phyloP scores from a whole-genome alignment of 192 early-diverging fungal genomes.

The Coemansia sp. region DNA sequence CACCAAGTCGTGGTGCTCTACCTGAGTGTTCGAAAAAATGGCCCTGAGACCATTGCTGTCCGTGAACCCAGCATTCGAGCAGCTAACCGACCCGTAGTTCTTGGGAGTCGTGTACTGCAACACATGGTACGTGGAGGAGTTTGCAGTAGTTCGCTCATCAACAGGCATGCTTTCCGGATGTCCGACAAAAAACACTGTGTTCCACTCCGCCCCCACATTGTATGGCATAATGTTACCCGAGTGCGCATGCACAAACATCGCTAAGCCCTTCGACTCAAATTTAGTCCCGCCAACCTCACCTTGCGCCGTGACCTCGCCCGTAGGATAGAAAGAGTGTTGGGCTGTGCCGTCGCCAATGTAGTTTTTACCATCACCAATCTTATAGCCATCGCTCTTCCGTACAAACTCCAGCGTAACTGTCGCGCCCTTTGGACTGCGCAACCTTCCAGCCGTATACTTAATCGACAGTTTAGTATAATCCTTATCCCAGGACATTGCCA shows the following conservation, averaged over 20 bases:
- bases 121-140: constrained; percentile 48
- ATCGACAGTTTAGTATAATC: constrained; percentile 36
- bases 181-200: constrained; percentile 76
- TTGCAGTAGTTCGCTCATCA: constrained; percentile 46
- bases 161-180: constrained; percentile 61
- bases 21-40: constrained; percentile 73
- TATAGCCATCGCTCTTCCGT: constrained; percentile 68
- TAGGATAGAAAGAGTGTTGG: constrained; percentile 81
- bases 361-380: constrained; percentile 80
- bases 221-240: constrained; percentile 82
- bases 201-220: constrained; percentile 79
- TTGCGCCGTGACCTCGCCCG: constrained; percentile 67
- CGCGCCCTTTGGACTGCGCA: constrained; percentile 63
- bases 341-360: constrained; percentile 68
- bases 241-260: constrained; percentile 80
- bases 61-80: constrained; percentile 74
- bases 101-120: constrained; percentile 79
- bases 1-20: constrained; percentile 60
- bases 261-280: constrained; percentile 63
- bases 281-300: constrained; percentile 69
- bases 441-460: constrained; percentile 48
- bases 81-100: constrained; percentile 63
- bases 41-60: constrained; percentile 65
- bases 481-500: constrained; percentile 65
- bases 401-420: constrained; percentile 68